Percentiles rank a stretch among this genome's conserved stretches.
phyloP scores from a whole-genome alignment of 1,139 yeast species.

The Yarrowia galli region DNA sequence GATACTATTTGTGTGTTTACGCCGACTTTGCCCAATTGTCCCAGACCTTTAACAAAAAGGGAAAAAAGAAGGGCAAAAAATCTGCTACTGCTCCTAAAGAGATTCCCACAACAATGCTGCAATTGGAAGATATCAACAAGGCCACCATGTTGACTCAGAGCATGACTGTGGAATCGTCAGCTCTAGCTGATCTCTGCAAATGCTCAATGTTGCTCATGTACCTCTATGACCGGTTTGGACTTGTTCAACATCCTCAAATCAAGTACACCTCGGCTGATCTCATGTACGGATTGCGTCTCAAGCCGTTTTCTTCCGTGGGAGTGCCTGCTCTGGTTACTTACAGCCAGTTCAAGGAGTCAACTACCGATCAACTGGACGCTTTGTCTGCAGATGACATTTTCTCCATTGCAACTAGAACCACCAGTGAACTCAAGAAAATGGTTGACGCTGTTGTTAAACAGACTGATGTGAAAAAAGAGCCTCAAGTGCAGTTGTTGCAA shows the following conservation, averaged over 20 bases:
- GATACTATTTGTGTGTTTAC: slow-evolving; percentile 56
- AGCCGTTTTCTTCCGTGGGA: slow-evolving; percentile 84
- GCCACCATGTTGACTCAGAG: slow-evolving; percentile 47
- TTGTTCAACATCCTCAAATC: slow-evolving; percentile 44
- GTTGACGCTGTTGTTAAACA: slow-evolving; percentile 43
- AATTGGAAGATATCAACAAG: slow-evolving; percentile 38
- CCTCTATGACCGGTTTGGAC: slow-evolving; percentile 52
- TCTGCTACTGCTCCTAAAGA: background rate
- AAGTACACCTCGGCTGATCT: slow-evolving; percentile 53
- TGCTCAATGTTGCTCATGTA: slow-evolving; percentile 54
- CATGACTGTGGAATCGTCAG: slow-evolving; percentile 52
- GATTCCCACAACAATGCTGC: slow-evolving; percentile 9
- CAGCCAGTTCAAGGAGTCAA: slow-evolving; percentile 56
- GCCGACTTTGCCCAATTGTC: slow-evolving; percentile 38
- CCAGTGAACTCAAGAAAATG: slow-evolving; percentile 42
- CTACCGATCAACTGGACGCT: slow-evolving; percentile 38
- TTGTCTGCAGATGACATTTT: slow-evolving; percentile 42
- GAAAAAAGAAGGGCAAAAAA: slow-evolving; percentile 20
- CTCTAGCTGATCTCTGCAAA: slow-evolving; percentile 52
- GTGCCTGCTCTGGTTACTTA: slow-evolving; percentile 60
- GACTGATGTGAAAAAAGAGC: slow-evolving; percentile 29
- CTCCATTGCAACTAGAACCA: slow-evolving; percentile 42
- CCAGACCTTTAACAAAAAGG: slow-evolving; percentile 22
- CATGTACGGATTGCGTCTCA: slow-evolving; percentile 70
- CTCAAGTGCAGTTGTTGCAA: slow-evolving; percentile 45